Evolutionary conservation across 2,329 filamentous ascomycete genomes (phyloP).

Genomic region (Colletotrichum falcatum): DNA sequence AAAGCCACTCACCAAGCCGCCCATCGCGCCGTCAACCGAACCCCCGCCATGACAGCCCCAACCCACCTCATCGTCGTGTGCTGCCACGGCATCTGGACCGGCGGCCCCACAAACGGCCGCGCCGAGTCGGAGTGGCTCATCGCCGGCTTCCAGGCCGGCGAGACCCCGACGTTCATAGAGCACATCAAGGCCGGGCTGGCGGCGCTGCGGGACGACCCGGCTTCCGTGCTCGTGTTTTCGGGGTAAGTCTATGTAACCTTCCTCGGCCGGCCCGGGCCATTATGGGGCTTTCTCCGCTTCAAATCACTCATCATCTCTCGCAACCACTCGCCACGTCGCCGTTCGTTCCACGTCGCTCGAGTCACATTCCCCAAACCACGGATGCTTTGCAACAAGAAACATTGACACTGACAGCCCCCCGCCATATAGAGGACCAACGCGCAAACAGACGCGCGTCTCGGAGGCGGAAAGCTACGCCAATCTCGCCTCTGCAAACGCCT

Average conservation of each 20-base stretch:
- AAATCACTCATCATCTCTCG: not conserved
- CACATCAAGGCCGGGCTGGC: conserved; percentile 77
- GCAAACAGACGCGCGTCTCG: conserved; percentile 64
- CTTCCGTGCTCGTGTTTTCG: conserved; percentile 75
- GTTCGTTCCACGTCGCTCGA: not conserved
- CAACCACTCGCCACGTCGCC: not conserved
- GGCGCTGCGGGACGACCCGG: conserved; percentile 59
- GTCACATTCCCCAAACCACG: not conserved
- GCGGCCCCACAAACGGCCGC: conserved; percentile 63
- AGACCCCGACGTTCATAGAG: conserved; percentile 82
- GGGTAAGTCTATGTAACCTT: conserved; percentile 68
- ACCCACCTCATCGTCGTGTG: conserved; percentile 81
- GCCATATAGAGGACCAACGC: conserved; percentile 70
- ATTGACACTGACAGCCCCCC: not conserved
- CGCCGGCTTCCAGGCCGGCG: conserved; percentile 80
- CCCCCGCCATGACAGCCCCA: conserved; percentile 42
- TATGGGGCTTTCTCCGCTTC: too few relatives aligned
- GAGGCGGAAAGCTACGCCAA: conserved; percentile 75
- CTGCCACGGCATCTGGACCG: conserved; percentile 84
- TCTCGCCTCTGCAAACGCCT: conserved; percentile 59
- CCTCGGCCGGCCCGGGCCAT: not conserved
- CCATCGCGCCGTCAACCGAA: not conserved
- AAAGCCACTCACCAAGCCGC: too few relatives aligned
- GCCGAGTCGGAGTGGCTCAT: conserved; percentile 78
- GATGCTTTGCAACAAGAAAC: not conserved